Percentiles rank a stretch among this genome's conserved stretches.
Conservation (phyloP, 2,329 filamentous ascomycete genomes). For the Lecanosticta acicola region DNA sequence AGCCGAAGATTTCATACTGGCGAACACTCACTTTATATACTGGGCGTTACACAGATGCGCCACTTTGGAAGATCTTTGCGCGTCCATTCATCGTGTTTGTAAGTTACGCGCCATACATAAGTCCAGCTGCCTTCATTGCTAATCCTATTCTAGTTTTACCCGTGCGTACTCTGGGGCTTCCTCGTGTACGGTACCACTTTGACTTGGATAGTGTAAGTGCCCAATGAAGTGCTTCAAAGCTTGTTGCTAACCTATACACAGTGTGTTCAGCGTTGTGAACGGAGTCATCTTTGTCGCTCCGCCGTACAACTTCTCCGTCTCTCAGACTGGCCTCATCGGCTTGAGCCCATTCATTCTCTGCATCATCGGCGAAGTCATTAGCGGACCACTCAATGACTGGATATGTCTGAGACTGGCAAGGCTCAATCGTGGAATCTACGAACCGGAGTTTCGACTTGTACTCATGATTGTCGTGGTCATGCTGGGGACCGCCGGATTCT, state of each 20-base stretch:
- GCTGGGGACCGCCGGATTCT: constrained; percentile 43
- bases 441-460: constrained; percentile 29
- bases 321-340: constrained; percentile 45
- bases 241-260: constrained; percentile 1
- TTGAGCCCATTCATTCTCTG: constrained; percentile 47
- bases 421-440: constrained; percentile 31
- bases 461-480: constrained; percentile 40
- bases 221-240: not conserved
- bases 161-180: constrained; percentile 36
- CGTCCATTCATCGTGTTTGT: constrained; percentile 34
- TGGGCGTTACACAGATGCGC: constrained; percentile 31
- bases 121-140: not conserved
- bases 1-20: constrained; percentile 28
- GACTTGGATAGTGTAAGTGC: constrained; percentile 33
- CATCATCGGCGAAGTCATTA: constrained; percentile 42
- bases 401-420: constrained; percentile 32
- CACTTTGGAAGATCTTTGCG: constrained; percentile 33
- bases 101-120: not conserved
- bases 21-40: constrained; percentile 28
- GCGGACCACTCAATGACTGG: constrained; percentile 45
- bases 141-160: constrained; percentile 24
- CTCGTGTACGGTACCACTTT: constrained; percentile 41
- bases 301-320: constrained; percentile 44
- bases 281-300: constrained; percentile 35
- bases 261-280: constrained; percentile 45